Percentiles rank a stretch among this genome's conserved stretches.
Evolutionary conservation across 331 rosid species (phyloP).

Genomic region (Dryas integrifolia): DNA sequence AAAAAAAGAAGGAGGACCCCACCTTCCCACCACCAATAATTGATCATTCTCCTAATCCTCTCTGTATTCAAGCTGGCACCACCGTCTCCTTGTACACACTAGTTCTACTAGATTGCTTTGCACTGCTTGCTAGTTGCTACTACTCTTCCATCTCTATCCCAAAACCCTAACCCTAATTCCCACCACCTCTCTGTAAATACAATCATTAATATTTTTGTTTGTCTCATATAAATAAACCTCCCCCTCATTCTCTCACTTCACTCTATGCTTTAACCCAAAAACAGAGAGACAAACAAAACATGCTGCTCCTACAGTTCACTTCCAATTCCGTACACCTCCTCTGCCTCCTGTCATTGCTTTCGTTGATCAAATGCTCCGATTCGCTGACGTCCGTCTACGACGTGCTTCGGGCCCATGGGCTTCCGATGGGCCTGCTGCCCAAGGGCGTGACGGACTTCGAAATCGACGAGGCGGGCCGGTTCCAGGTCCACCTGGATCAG

Average conservation of each 20-base stretch:
- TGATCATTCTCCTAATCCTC: conserved; percentile 57
- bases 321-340: conserved; percentile 13
- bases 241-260: background rate
- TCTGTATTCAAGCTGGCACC: conserved; percentile 69
- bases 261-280: background rate
- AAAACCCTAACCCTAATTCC: conserved; percentile 25
- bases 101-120: conserved; percentile 8
- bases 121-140: background rate
- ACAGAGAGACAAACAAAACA: background rate
- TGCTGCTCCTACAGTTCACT: conserved; percentile 26
- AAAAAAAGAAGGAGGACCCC: conserved; percentile 12
- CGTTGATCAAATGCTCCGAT: background rate
- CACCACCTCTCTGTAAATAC: conserved; percentile 3
- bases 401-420: conserved; percentile 53
- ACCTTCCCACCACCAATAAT: conserved; percentile 56
- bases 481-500: conserved; percentile 64
- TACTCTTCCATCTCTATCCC: background rate
- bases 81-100: conserved; percentile 22
- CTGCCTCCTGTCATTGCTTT: conserved; percentile 8
- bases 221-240: too few relatives aligned
- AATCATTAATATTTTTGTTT: background rate
- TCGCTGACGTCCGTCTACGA: conserved; percentile 50
- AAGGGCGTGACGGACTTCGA: conserved; percentile 60
- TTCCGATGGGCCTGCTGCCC: conserved; percentile 80
- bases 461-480: conserved; percentile 42